Base-by-base conservation (phyloP, 2,329 filamentous ascomycete species). In the Alternaria brassicicola region DNA sequence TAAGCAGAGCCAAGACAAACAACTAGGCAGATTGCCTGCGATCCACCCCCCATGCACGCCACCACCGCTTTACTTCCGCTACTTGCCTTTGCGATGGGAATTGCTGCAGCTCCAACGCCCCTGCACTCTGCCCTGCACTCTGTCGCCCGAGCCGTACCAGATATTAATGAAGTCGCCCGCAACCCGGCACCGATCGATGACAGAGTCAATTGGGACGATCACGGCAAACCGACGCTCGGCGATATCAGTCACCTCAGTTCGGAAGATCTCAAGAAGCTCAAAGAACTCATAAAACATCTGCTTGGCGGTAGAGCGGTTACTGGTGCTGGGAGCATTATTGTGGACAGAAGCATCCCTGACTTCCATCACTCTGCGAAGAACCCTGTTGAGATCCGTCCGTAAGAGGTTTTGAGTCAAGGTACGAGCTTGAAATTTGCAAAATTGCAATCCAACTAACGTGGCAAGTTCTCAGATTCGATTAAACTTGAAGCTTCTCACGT, bases 111-210 rank as follows among this genome's bases (percentile, higher is more conserved):
- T 19, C 61, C 65, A 8, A 43, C 45, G 7, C 39, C 62, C 17
- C 56, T 45, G 25, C 55, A 48, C 15, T 7, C 28, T 5, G 33
- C 62, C 17, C 56, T 45, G 25, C 55, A 48, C 15, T 7, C 28
- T 5, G 33, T 58, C 21, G 41, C 50, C 31, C 55, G 63, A 45
- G 49, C 43, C 41, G 43, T 58, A 33, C 62, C 58, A 28, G 55
- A 68, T 15, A 31, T 67, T 36, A 60, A 60, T 12, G 50, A 59
- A 48, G 52, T 65, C 12, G 64, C 62, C 31, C 62, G 64, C 17
- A 62, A 66, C 23, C 64, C 64, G 38, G 62, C 62, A 4, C 70
- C 70, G 1, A 60, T 69, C 23, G 52, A 64, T 28, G 30, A 50
- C 15, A 47, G 42, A 52, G 38, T 47, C 21, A 23, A 57, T 35